phyloP scores from a whole-genome alignment of 768 basidiomycete genomes.

The Punctularia strigosozonata region DNA sequence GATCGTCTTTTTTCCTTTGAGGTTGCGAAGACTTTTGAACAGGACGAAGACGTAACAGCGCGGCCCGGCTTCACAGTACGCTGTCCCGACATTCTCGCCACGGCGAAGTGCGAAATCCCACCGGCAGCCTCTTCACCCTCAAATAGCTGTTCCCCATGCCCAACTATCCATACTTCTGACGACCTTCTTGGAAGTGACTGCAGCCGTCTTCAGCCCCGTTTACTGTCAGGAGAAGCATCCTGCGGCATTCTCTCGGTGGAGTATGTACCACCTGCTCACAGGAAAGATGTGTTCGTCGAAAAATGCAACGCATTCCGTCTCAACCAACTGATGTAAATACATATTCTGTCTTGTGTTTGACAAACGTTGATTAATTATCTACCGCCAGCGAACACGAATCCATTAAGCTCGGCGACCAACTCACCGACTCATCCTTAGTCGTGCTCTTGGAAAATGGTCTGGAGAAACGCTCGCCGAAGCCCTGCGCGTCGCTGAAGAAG shows the following conservation, averaged over 20 bases:
- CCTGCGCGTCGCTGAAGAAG: background rate
- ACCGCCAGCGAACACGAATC: slow-evolving; percentile 1
- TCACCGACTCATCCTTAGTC: slow-evolving; percentile 1
- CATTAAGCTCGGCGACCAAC: background rate
- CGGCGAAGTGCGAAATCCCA: too few species aligned
- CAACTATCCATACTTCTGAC: background rate
- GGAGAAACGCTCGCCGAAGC: background rate
- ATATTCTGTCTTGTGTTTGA: background rate
- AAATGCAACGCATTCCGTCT: background rate
- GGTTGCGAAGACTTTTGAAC: slow-evolving; percentile 41
- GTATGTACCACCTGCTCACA: background rate
- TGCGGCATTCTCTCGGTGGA: slow-evolving; percentile 1
- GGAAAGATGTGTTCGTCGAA: background rate
- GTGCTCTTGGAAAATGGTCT: slow-evolving; percentile 7
- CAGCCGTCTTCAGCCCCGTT: background rate
- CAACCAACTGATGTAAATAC: slow-evolving; percentile 1
- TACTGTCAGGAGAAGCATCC: slow-evolving; percentile 4
- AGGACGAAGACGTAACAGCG: slow-evolving; percentile 35
- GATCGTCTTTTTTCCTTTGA: slow-evolving; percentile 43
- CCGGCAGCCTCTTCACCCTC: too few species aligned
- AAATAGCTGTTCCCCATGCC: too few species aligned
- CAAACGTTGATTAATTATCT: background rate
- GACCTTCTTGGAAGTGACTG: background rate
- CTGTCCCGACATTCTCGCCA: background rate
- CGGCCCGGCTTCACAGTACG: slow-evolving; percentile 35